Base-by-base conservation (phyloP, 345 rosid species). In the Nasturtium officinale region DNA sequence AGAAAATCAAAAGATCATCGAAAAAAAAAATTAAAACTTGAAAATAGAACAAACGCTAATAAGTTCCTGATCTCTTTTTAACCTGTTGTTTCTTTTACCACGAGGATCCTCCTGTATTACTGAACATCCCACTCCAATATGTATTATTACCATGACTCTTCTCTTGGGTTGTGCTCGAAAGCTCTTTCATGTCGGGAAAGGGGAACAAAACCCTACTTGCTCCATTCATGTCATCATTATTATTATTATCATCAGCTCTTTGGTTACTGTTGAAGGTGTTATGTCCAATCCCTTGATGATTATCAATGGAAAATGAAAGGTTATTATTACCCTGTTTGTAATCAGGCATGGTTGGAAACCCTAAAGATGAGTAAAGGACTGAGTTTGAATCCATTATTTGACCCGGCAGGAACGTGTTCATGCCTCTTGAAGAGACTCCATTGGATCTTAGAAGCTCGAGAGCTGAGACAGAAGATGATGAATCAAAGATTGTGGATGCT, bases 331-430 rank as follows among this genome's bases (percentile, higher is more conserved):
- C 57, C 63, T 70, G 76, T 38, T 77, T 70, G 55, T 64, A 77
- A 77, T 64, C 80, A 54, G 52, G 60, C 70, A 76, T 69, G 55
- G 79, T 46, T 54, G 75, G 80, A 64, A 77, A 70, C 80, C 80
- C 80, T 64, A 70, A 48, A 35, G 80, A 70, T 37, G 80, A 70
- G 66, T 77, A 77, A 15, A 77, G 37, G 40, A 77, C 72, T 12
- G 80, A 69, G 61, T 77, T 77, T 57, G 80, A 70, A 70, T 77
- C 80, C 61, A 77, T 70, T 67, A 77, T 77, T 46, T 70, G 79
- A 62, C 79, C 79, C 48, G 79, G 79, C 74, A 75, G 30, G 74
- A 69, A 76, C 17, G 71, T 62, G 59, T 69, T 76, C 70, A 76
- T 53, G 48, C 79, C 75, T 76, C 79, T 76, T 61, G 79, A 76